These are phyloP conservation scores for Anisodus tanguticus DNA, from an alignment of 257 asterid species.

Conservation along the genomic window DNA sequence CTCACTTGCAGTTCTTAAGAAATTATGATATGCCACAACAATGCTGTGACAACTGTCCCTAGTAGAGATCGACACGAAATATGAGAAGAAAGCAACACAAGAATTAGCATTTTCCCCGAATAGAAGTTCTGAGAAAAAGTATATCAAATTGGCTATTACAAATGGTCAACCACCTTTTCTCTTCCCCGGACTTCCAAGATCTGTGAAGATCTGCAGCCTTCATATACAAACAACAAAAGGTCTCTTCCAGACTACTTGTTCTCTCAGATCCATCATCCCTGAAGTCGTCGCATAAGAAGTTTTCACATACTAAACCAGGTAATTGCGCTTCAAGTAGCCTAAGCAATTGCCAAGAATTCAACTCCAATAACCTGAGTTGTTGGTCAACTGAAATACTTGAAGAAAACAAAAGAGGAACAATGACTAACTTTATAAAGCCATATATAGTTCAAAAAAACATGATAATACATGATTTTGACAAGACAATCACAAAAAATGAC, in stretches of 20 bases:
- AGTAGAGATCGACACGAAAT: conserved; percentile 41
- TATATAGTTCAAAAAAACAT: background rate
- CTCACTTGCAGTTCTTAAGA: conserved; percentile 68
- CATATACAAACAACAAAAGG: conserved; percentile 69
- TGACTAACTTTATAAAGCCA: conserved; percentile 16
- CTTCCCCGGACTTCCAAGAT: conserved; percentile 55
- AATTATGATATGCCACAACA: conserved; percentile 60
- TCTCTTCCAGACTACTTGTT: conserved; percentile 46
- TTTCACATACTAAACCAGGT: conserved; percentile 53
- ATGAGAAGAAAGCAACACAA: conserved; percentile 35
- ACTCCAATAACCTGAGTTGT: conserved; percentile 66
- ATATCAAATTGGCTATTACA: background rate
- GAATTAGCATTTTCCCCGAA: conserved; percentile 21
- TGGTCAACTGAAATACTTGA: conserved; percentile 61
- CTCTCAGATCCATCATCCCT: conserved; percentile 35
- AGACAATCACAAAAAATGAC: background rate
- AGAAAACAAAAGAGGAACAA: conserved; percentile 33
- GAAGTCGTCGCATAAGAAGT: conserved; percentile 47
- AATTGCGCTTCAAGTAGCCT: conserved; percentile 71
- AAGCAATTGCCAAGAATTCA: conserved; percentile 88
- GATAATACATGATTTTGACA: background rate
- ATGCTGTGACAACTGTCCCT: conserved; percentile 47
- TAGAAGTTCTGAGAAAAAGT: background rate
- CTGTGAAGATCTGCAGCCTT: conserved; percentile 64
- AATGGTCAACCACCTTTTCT: conserved; percentile 49